Percentiles rank a stretch among this genome's conserved stretches.
These are phyloP conservation scores for Pyrenochaeta sp. DNA, from an alignment of 2,329 filamentous ascomycete species.

Conservation along the genomic window DNA sequence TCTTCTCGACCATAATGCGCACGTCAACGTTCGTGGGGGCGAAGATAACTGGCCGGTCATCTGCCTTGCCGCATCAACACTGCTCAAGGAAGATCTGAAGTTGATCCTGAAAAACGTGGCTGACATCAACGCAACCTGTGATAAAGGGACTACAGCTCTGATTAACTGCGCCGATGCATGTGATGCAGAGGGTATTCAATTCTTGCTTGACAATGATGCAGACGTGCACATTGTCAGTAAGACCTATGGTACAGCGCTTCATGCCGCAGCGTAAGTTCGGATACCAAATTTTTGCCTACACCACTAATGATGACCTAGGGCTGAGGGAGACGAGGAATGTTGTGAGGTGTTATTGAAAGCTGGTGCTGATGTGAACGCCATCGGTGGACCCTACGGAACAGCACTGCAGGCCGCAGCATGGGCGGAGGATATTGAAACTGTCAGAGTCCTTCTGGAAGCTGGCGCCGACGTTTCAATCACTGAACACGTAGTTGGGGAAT, in stretches of 20 bases:
- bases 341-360: conserved; percentile 25
- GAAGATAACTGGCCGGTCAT: conserved; percentile 28
- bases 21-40: conserved; percentile 30
- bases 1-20: conserved; percentile 25
- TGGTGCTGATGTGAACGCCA: conserved; percentile 24
- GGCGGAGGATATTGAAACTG: conserved; percentile 18
- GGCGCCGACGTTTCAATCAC: conserved; percentile 19
- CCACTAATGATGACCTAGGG: conserved; percentile 8
- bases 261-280: conserved; percentile 26
- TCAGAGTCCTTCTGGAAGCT: conserved; percentile 18
- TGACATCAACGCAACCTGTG: conserved; percentile 26
- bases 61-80: conserved; percentile 18
- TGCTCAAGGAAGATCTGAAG: conserved; percentile 21
- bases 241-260: conserved; percentile 27
- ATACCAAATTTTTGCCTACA: no score
- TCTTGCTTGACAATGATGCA: conserved; percentile 21
- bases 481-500: conserved; percentile 18
- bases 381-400: conserved; percentile 25
- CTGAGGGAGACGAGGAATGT: conserved; percentile 18
- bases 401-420: conserved; percentile 25
- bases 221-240: conserved; percentile 22
- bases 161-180: conserved; percentile 23
- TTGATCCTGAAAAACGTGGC: conserved; percentile 23
- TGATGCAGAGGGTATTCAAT: conserved; percentile 22
- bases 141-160: conserved; percentile 28